Evolutionary conservation across 2,329 filamentous ascomycete genomes (phyloP).

Genomic region (Parasarocladium wereldwijsianum): DNA sequence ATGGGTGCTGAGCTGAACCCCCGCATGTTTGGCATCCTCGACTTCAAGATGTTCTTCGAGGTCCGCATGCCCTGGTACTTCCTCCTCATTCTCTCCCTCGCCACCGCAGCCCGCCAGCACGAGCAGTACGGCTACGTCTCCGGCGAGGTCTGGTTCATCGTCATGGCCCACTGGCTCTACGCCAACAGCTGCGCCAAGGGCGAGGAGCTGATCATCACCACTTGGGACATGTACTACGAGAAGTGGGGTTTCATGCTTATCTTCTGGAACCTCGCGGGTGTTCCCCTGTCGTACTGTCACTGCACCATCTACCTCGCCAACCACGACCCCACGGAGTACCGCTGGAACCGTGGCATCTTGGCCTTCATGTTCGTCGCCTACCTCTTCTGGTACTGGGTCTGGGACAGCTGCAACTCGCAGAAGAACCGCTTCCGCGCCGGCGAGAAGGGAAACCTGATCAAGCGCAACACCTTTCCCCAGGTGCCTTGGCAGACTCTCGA

Average conservation of each 20-base stretch:
- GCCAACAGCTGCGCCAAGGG: conserved; percentile 87
- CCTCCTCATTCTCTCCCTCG: conserved; percentile 63
- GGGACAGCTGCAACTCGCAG: conserved; percentile 85
- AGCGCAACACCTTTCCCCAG: conserved; percentile 74
- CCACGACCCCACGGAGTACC: conserved; percentile 63
- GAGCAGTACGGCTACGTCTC: conserved; percentile 76
- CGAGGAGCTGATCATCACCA: conserved; percentile 78
- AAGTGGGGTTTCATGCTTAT: conserved; percentile 97
- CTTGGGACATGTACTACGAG: conserved; percentile 93
- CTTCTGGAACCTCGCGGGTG: conserved; percentile 91
- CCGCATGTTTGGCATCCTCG: conserved; percentile 70
- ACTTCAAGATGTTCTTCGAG: conserved; percentile 96
- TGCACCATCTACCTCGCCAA: conserved; percentile 82
- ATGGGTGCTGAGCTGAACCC: conserved; percentile 87
- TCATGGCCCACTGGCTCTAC: conserved; percentile 85
- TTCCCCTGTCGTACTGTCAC: conserved; percentile 85
- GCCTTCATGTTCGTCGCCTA: conserved; percentile 54
- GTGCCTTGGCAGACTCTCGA: conserved; percentile 76
- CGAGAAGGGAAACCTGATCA: conserved; percentile 55
- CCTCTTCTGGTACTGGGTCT: conserved; percentile 75
- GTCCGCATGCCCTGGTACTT: conserved; percentile 89
- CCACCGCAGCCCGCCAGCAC: conserved; percentile 67
- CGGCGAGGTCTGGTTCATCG: conserved; percentile 67
- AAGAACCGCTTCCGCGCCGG: conserved; percentile 82
- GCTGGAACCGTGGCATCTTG: conserved; percentile 58